These are phyloP conservation scores for Sarocladiaceae sp. DNA, from an alignment of 2,329 filamentous ascomycete species.

Conservation along the genomic window DNA sequence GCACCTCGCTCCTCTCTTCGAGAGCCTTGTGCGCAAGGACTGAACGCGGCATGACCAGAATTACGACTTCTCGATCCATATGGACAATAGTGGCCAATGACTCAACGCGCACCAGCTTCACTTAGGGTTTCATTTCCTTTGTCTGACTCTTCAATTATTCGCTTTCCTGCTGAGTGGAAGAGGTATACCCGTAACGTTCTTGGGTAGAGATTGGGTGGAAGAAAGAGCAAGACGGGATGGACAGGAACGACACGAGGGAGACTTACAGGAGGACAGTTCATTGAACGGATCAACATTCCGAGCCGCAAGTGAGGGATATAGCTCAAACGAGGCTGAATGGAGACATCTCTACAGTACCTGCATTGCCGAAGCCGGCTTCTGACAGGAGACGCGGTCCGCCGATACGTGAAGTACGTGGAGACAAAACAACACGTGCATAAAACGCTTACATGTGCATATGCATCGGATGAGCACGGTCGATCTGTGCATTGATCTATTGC, in stretches of 20 bases:
- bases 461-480: slow-evolving; percentile 1
- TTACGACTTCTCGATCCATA: no score
- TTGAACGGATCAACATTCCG: neutral
- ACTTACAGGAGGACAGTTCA: neutral
- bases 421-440: no score
- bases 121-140: slow-evolving; percentile 4
- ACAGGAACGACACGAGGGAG: neutral
- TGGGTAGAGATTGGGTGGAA: slow-evolving; percentile 2
- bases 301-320: slow-evolving; percentile 4
- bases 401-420: neutral
- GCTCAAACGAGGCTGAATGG: neutral
- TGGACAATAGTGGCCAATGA: no score
- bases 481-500: neutral
- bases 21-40: slow-evolving; percentile 60
- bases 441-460: neutral
- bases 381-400: neutral
- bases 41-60: slow-evolving; percentile 16
- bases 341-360: neutral
- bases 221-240: neutral
- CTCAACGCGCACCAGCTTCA: no score
- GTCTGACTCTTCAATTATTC: neutral
- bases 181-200: slow-evolving; percentile 4
- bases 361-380: neutral
- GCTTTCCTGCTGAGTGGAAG: neutral
- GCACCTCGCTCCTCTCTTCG: slow-evolving; percentile 64